phyloP scores from a whole-genome alignment of 306 rosid genomes.

The Dryas octopetala region DNA sequence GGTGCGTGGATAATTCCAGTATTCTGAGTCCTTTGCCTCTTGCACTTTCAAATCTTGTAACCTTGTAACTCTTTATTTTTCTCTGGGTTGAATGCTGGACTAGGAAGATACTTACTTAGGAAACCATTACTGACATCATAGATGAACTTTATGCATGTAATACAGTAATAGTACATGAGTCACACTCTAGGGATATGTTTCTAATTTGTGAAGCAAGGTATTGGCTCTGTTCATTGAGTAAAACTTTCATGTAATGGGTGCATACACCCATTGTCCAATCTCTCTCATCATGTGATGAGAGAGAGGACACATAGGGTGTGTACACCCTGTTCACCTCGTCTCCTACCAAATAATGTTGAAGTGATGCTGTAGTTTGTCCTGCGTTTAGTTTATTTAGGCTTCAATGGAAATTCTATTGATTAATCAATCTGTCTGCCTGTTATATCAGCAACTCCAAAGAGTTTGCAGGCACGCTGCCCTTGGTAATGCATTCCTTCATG shows the following conservation, averaged over 20 bases:
- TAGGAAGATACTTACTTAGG: not conserved
- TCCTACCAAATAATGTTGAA: not conserved
- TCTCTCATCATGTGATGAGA: too few species aligned
- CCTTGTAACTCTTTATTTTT: not conserved
- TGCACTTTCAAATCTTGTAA: not conserved
- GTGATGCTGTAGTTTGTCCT: slow-evolving; percentile 3
- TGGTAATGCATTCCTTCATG: slow-evolving; percentile 32
- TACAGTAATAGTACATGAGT: not conserved
- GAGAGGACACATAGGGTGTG: too few species aligned
- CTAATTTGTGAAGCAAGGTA: not conserved
- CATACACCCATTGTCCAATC: too few species aligned
- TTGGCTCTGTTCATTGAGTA: not conserved
- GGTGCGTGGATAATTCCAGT: not conserved
- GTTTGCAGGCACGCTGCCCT: slow-evolving; percentile 22
- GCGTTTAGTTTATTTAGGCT: not conserved
- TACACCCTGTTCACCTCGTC: not conserved
- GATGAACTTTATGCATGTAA: not conserved
- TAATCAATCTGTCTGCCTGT: slow-evolving; percentile 13
- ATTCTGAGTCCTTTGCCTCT: not conserved
- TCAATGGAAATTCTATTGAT: slow-evolving; percentile 4
- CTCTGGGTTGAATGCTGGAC: not conserved
- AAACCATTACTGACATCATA: not conserved
- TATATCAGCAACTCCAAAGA: slow-evolving; percentile 33
- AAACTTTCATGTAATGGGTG: too few species aligned
- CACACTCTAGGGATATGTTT: not conserved